These are phyloP conservation scores for Apiospora kogelbergensis DNA, from an alignment of 2,329 filamentous ascomycete species.

Conservation along the genomic window DNA sequence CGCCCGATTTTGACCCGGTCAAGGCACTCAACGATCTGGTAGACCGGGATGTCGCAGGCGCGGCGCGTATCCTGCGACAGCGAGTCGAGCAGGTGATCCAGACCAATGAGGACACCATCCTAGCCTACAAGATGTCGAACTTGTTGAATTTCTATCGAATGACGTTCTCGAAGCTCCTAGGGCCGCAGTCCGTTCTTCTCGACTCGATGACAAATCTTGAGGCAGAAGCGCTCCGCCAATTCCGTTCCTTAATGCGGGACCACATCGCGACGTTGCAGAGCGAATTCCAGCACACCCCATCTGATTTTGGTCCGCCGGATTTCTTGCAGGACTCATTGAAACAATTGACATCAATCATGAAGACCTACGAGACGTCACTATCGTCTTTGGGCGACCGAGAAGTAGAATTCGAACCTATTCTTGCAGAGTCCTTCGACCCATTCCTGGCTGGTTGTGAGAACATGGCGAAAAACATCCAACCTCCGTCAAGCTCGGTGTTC, in stretches of 20 bases:
- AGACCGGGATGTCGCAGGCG: constrained; percentile 79
- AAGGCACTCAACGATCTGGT: constrained; percentile 84
- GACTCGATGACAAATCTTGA: constrained; percentile 69
- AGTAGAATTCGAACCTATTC: constrained; percentile 70
- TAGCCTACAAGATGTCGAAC: constrained; percentile 88
- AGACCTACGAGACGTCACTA: constrained; percentile 82
- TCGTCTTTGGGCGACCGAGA: constrained; percentile 58
- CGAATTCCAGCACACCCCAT: constrained; percentile 67
- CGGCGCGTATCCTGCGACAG: constrained; percentile 81
- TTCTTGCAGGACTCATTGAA: constrained; percentile 81
- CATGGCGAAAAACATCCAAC: constrained; percentile 60
- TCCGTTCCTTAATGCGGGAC: constrained; percentile 78
- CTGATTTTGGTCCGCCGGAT: constrained; percentile 74
- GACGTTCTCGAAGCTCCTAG: constrained; percentile 81
- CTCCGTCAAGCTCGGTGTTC: constrained; percentile 67
- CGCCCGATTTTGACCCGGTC: constrained; percentile 69
- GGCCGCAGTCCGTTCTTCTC: constrained; percentile 66
- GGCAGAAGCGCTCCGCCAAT: constrained; percentile 76
- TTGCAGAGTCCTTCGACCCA: constrained; percentile 80
- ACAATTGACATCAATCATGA: constrained; percentile 75
- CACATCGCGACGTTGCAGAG: constrained; percentile 73
- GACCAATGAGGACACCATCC: constrained; percentile 84
- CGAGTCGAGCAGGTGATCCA: constrained; percentile 90
- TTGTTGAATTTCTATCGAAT: constrained; percentile 84
- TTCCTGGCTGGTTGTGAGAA: constrained; percentile 76